Conservation (phyloP, 345 rosid genomes). For the Gossypium sturtianum region DNA sequence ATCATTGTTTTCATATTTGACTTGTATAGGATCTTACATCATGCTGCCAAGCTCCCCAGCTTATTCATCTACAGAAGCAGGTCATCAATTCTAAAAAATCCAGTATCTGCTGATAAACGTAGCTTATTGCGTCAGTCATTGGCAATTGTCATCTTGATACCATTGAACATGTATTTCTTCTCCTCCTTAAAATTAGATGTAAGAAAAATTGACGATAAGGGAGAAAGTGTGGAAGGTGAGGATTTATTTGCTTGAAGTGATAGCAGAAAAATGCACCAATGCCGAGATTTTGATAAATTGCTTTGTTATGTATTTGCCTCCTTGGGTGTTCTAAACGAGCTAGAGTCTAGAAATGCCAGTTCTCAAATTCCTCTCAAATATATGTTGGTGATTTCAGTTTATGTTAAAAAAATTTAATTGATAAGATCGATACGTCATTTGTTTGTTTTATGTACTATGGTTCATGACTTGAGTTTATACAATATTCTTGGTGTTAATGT, state of each 20-base stretch:
- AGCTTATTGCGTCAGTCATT: background rate
- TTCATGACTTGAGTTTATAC: background rate
- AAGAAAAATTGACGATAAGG: background rate
- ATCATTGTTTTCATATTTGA: background rate
- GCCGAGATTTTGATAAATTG: background rate
- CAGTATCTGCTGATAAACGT: background rate
- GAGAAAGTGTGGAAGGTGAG: background rate
- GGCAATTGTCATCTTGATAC: background rate
- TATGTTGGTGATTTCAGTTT: background rate
- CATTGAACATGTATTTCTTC: background rate
- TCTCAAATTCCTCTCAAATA: background rate
- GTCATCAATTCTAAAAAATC: background rate
- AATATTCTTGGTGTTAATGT: background rate
- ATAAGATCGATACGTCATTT: background rate
- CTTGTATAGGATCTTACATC: background rate
- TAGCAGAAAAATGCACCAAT: background rate
- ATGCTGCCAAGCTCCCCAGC: slow-evolving; percentile 2
- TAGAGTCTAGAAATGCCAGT: background rate
- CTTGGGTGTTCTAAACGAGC: background rate
- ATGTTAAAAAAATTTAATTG: background rate
- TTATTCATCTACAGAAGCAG: background rate
- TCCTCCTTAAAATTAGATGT: background rate
- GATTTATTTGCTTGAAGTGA: background rate
- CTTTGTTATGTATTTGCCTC: background rate
- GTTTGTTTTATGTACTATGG: background rate